phyloP scores from a whole-genome alignment of 2,329 filamentous ascomycete species.

The Immersiporthe knoxdaviesiana region DNA sequence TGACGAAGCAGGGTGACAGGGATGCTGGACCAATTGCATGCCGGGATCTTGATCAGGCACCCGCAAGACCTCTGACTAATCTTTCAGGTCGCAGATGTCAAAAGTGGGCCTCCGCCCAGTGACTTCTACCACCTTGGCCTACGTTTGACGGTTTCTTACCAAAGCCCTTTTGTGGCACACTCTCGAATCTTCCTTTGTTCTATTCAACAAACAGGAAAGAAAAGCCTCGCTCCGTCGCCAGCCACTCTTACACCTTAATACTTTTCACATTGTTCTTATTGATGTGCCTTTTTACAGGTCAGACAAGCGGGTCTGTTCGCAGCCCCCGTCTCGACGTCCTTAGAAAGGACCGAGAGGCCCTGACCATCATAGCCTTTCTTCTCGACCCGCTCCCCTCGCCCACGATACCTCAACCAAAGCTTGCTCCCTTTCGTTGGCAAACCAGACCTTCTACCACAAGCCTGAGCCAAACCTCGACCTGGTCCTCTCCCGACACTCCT shows the following conservation, averaged over 20 bases:
- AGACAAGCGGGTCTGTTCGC: conserved; percentile 4
- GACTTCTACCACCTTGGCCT: conserved; percentile 18
- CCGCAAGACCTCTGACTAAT: background rate
- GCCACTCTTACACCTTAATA: background rate
- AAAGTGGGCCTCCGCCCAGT: conserved; percentile 4
- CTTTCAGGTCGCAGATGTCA: background rate
- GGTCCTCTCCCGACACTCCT: background rate
- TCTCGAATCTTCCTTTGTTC: conserved; percentile 9
- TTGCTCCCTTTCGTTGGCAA: background rate
- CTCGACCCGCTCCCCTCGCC: background rate
- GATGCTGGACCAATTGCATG: background rate
- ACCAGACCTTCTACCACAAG: background rate
- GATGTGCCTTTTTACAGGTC: background rate
- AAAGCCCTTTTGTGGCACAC: background rate
- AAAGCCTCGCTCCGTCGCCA: background rate
- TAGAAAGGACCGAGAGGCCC: conserved; percentile 18
- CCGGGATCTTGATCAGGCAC: background rate
- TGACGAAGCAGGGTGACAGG: conserved; percentile 6
- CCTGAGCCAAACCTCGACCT: background rate
- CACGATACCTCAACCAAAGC: conserved; percentile 1
- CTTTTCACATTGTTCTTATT: conserved; percentile 7
- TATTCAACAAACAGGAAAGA: conserved; percentile 12
- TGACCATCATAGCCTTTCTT: background rate
- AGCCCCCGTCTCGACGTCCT: conserved; percentile 7
- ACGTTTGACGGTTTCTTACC: background rate